A percentile compares a stretch with the other conserved stretches of the same genome.
phyloP scores from a whole-genome alignment of 2,329 filamentous ascomycete genomes.

The Pseudogymnoascus sp. region DNA sequence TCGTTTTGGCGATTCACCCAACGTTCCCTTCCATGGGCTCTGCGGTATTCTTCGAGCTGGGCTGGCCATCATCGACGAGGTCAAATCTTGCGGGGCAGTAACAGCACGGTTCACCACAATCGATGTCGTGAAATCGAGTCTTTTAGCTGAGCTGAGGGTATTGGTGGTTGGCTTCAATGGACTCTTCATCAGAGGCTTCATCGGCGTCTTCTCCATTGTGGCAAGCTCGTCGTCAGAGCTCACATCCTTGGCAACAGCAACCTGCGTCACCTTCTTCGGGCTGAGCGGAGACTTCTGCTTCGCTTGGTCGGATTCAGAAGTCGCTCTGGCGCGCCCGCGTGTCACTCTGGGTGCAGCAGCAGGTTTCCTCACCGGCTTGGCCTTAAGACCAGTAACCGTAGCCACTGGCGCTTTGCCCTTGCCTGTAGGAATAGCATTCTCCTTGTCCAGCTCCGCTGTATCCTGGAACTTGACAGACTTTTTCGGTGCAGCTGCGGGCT shows the following conservation, averaged over 20 bases:
- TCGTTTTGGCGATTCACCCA: conserved; percentile 48
- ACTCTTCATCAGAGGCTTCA: conserved; percentile 45
- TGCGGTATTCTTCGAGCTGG: conserved; percentile 46
- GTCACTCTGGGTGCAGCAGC: conserved; percentile 19
- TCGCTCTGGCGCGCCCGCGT: conserved; percentile 19
- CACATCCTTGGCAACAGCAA: conserved; percentile 33
- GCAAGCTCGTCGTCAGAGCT: conserved; percentile 54
- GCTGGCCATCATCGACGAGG: conserved; percentile 37
- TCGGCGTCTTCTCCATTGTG: conserved; percentile 40
- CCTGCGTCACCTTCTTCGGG: conserved; percentile 56
- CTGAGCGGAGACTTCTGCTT: conserved; percentile 46
- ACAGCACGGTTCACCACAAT: conserved; percentile 25
- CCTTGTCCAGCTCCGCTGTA: conserved; percentile 47
- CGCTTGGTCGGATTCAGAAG: conserved; percentile 27
- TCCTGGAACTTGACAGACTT: conserved; percentile 55
- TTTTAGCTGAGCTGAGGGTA: conserved; percentile 27
- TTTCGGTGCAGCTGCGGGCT: conserved; percentile 37
- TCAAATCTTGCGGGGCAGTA: conserved; percentile 29
- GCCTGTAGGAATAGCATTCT: conserved; percentile 45
- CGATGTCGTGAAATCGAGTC: conserved; percentile 28
- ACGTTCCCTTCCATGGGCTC: conserved; percentile 45
- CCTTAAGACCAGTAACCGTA: conserved; percentile 31
- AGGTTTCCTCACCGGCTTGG: conserved; percentile 41
- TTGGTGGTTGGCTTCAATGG: conserved; percentile 42
- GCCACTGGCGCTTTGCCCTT: conserved; percentile 27